These are phyloP conservation scores for Auricularia sp. DNA, from an alignment of 768 basidiomycete genomes.

Conservation along the genomic window DNA sequence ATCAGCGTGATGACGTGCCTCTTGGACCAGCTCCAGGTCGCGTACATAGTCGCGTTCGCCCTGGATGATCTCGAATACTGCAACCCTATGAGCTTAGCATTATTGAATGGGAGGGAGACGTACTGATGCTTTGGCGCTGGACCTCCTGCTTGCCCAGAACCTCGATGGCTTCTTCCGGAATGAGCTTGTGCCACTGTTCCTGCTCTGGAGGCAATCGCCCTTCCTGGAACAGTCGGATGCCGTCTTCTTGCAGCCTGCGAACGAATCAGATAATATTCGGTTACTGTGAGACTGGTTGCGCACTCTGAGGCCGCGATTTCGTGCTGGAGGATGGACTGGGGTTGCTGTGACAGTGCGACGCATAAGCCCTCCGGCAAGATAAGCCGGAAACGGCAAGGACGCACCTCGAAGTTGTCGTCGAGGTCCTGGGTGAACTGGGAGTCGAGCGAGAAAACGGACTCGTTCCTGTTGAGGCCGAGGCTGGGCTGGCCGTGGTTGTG, in stretches of 20 bases:
- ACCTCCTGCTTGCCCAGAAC: slow-evolving; percentile 69
- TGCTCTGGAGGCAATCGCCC: slow-evolving; percentile 56
- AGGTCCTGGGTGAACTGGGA: not conserved
- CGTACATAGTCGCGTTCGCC: slow-evolving; percentile 81
- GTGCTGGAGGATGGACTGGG: not conserved
- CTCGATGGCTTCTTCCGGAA: slow-evolving; percentile 59
- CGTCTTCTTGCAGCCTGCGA: slow-evolving; percentile 35
- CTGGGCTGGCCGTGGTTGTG: not conserved
- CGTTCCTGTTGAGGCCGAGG: not conserved
- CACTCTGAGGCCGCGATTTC: slow-evolving; percentile 3
- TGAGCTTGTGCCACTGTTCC: slow-evolving; percentile 75
- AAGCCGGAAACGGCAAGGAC: not conserved
- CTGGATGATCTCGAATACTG: slow-evolving; percentile 83
- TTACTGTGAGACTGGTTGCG: not conserved
- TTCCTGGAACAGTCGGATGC: slow-evolving; percentile 54
- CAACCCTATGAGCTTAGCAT: slow-evolving; percentile 10
- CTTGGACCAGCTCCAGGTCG: slow-evolving; percentile 61
- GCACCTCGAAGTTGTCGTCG: not conserved
- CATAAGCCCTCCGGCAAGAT: not conserved
- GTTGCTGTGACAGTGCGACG: not conserved
- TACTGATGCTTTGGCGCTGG: slow-evolving; percentile 49
- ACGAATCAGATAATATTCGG: not conserved
- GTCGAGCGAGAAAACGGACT: not conserved
- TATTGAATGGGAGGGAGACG: not conserved
- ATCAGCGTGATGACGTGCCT: slow-evolving; percentile 32